Evolutionary conservation across 164 flowering plant genomes (phyloP), one percentile per base, ranked within the genome.

Genomic region (Aristolochia fimbriata): DNA sequence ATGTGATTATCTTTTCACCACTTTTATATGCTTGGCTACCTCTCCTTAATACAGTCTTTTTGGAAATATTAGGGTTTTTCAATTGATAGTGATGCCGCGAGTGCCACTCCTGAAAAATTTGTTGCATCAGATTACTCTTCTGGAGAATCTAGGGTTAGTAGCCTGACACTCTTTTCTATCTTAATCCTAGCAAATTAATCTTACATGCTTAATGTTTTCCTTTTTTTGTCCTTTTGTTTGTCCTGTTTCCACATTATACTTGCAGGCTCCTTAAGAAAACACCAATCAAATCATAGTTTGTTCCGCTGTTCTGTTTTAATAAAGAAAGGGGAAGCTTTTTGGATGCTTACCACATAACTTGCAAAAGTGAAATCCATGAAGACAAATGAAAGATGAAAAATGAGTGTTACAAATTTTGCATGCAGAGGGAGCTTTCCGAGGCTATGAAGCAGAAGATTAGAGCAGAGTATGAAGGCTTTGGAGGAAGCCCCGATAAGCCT

Each of bases 401-500:
- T 70, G 60, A 64, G 63, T 80, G 62, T 82, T 80, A 71, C 81
- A 72, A 77, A 52, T 52, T 14, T 80, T 87, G 79, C 77, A 75
- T 91, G 90, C 96, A 87, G 96, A 87, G 79, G 68, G 96, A 89
- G 76, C 82, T 93, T 20, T 90, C 92, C n/a, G 91, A 82, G 1
- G 17, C 83, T 25, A 90, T 86, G 97, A 87, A 83, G 86, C 82
- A 80, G 81, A 93, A 90, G 86, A 89, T 89, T 53, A 73, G 90
- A 45, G 97, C 96, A 11, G 98, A 93, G 74, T 90, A 86, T 66
- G 77, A 82, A 76, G 96, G 73, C 1, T 2, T 87, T 60, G 98
- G 97, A 46, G 97, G 96, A 62, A 87, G 87, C 80, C 97, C 97
- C 65, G 81, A 93, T 76, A 89, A 82, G 86, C 97, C 94, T 77